Evolutionary conservation across 129 eudicot genomes (phyloP).

Genomic region (Daucus carota): DNA sequence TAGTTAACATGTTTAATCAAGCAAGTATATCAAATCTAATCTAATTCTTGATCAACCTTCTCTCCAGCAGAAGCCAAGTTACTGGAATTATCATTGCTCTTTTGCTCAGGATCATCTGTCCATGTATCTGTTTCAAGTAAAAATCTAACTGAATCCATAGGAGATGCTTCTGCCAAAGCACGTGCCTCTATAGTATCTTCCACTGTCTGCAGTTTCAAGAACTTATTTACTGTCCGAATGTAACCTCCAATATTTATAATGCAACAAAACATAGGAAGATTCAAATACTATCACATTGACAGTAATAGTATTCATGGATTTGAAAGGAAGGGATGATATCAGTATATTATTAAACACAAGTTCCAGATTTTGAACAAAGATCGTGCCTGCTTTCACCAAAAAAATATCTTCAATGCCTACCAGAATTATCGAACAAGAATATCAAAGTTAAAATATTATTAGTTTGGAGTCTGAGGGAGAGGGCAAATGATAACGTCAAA

Average conservation of each 20-base stretch:
- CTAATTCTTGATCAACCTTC: conserved; percentile 47
- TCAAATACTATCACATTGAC: not conserved
- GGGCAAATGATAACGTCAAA: not conserved
- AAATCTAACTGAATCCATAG: conserved; percentile 71
- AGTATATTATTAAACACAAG: not conserved
- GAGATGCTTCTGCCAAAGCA: conserved; percentile 74
- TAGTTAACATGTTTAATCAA: conserved; percentile 11
- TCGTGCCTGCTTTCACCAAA: not conserved
- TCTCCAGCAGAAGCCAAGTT: conserved; percentile 29
- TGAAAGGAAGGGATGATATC: not conserved
- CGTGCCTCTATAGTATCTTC: conserved; percentile 56
- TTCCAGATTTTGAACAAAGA: not conserved
- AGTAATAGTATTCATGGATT: not conserved
- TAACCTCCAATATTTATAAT: not conserved
- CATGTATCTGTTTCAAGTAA: conserved; percentile 41
- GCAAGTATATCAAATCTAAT: conserved; percentile 9
- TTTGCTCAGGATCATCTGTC: conserved; percentile 27
- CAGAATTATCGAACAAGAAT: not conserved
- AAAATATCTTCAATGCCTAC: not conserved
- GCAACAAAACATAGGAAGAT: not conserved
- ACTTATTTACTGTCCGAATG: not conserved
- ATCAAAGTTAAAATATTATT: not conserved
- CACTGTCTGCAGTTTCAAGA: conserved; percentile 25
- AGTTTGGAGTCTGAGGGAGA: not conserved
- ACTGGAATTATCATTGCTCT: conserved; percentile 18